Evolutionary conservation across 768 basidiomycete genomes (phyloP), one percentile per base, ranked within the genome.

Genomic region (Asterophora parasitica): DNA sequence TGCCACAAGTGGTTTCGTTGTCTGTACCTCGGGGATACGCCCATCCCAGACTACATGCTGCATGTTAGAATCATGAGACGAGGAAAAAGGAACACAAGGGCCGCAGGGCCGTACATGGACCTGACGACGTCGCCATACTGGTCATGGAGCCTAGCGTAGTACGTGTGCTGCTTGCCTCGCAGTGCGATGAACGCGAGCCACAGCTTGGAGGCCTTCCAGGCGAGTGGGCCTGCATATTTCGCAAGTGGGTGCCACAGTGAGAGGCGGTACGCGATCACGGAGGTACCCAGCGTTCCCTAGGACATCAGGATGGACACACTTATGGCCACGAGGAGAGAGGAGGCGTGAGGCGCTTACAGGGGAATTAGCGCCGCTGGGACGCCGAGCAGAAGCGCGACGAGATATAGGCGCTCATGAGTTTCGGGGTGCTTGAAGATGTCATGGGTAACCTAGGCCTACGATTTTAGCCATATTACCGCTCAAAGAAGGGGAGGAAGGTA

Each of bases 91-190:
- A 31, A 31, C 30, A 12, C 12, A 12, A 9, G 9, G n/a, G n/a
- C n/a, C n/a, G n/a, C n/a, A n/a, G n/a, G n/a, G n/a, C n/a, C 44
- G 65, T 50, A 81, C 81, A 77, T 39, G 76, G 74, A 19, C 54
- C 82, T 66, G 30, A 83, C 79, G 15, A 77, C 66, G 41, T 78
- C 72, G 2, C 82, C 83, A 44, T 81, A 83, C 39, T 65, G 66
- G 34, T 71, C 64, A 54, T 83, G 82, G n/a, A 82, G 58, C 15
- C 60, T 52, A 15, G 65, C 58, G 52, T 75, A 73, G 50, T 72
- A 70, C 2, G 67, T 56, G 52, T 81, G 73, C 41, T 77, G 75
- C 49, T 71, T 69, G 8, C 78, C 79, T 0, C 48, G 49, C 12
- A 59, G 52, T 13, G 67, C 65, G 6, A 71, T 46, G 46, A 62